A percentile compares a stretch with the other conserved stretches of the same genome.
These are phyloP conservation scores for Chlamydomonas urium DNA, from an alignment of 139 green algal genomes.

Conservation along the genomic window DNA sequence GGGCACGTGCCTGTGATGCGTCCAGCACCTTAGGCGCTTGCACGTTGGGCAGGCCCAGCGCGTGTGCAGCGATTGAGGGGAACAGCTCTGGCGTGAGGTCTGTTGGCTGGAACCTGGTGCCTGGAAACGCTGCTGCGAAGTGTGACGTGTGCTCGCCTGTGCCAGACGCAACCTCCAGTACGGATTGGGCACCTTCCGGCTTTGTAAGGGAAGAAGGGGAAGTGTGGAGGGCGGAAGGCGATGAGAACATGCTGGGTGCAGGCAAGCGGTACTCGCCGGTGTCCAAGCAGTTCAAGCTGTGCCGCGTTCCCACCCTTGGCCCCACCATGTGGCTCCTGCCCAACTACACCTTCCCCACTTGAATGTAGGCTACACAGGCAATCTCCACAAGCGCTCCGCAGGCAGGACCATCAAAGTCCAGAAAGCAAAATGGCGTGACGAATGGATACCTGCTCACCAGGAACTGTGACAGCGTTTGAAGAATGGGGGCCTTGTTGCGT, in stretches of 20 bases:
- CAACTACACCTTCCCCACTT: no score
- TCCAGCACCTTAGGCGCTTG: no score
- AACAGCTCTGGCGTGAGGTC: slow-evolving; percentile 33
- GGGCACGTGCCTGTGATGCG: no score
- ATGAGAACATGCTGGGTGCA: background rate
- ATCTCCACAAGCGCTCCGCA: no score
- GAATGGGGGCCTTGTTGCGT: slow-evolving; percentile 23
- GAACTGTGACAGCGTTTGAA: background rate
- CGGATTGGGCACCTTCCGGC: background rate
- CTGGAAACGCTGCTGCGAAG: slow-evolving; percentile 30
- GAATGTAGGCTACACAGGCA: background rate
- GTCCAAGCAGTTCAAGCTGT: no score
- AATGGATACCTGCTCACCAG: no score
- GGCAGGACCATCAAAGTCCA: no score
- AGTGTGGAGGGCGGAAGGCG: background rate
- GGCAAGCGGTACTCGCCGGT: no score
- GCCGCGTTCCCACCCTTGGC: no score
- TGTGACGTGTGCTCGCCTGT: slow-evolving; percentile 47
- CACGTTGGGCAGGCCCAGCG: no score
- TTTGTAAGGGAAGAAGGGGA: background rate
- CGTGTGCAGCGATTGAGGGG: background rate
- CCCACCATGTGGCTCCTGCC: no score
- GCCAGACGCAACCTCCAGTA: slow-evolving; percentile 40
- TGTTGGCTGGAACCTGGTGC: slow-evolving; percentile 36
- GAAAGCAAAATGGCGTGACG: no score